These are phyloP conservation scores for Mrakia frigida DNA, from an alignment of 768 basidiomycete species.

Conservation along the genomic window DNA sequence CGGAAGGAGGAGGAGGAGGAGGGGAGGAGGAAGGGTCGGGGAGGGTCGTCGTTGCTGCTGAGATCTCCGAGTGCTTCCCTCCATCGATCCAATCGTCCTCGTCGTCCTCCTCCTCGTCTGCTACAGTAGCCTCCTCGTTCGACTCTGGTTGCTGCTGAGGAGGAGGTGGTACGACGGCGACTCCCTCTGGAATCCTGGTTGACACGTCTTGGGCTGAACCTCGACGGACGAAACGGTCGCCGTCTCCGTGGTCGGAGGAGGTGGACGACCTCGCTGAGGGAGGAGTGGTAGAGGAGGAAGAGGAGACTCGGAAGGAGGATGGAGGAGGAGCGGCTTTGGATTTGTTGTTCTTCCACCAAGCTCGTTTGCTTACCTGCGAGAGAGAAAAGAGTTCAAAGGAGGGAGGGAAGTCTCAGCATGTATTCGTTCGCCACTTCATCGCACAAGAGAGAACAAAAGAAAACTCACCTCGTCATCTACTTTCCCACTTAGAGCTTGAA, in stretches of 20 bases:
- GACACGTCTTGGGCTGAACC: background rate
- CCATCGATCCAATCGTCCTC: background rate
- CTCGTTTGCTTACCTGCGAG: conserved; percentile 36
- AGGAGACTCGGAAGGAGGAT: too few relatives aligned
- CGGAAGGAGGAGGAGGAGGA: background rate
- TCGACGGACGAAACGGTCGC: background rate
- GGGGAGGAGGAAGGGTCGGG: too few relatives aligned
- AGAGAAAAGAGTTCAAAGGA: background rate
- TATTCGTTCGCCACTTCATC: background rate
- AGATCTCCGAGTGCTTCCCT: background rate
- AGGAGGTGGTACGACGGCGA: background rate
- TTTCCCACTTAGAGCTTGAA: conserved; percentile 22
- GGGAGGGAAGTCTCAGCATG: conserved; percentile 4
- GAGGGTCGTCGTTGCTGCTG: background rate
- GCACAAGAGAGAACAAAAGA: background rate
- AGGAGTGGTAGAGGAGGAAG: background rate
- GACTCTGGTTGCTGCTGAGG: too few relatives aligned
- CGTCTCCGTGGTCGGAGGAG: background rate
- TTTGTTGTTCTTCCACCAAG: conserved; percentile 31
- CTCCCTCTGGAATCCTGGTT: background rate
- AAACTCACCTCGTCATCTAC: conserved; percentile 41
- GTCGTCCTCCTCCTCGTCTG: background rate
- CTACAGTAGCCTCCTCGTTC: background rate
- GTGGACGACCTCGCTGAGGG: background rate
- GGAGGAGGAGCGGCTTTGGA: too few relatives aligned